Conservation (phyloP, 306 rosid genomes). For the Medicago ruthenica region DNA sequence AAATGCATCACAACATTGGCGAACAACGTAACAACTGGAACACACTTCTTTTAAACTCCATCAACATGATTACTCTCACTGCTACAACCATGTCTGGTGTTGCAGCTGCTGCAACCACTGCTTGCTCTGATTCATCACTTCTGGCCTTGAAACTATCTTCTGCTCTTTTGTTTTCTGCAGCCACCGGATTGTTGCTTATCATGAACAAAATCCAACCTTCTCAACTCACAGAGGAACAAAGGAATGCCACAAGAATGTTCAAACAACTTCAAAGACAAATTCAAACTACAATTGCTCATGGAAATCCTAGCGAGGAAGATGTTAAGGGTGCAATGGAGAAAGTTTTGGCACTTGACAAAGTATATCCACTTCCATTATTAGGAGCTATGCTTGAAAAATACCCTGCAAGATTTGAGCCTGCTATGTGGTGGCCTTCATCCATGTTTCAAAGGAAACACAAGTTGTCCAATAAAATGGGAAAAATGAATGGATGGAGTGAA, state of each 20-base stretch:
- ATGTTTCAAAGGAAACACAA: conserved; percentile 2
- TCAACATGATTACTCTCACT: conserved; percentile 76
- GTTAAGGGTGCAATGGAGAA: conserved; percentile 56
- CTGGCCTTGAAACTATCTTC: conserved; percentile 65
- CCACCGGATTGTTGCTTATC: conserved; percentile 62
- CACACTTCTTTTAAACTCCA: conserved; percentile 65
- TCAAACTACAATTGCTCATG: conserved; percentile 44
- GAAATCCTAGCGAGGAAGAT: conserved; percentile 49
- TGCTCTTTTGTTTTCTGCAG: conserved; percentile 62
- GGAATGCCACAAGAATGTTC: conserved; percentile 72
- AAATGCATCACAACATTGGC: conserved; percentile 72
- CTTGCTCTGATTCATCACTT: no score
- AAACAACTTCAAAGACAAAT: conserved; percentile 55
- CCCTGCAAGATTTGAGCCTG: conserved; percentile 64
- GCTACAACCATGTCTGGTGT: conserved; percentile 70
- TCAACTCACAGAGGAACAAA: conserved; percentile 83
- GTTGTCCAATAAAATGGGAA: not conserved
- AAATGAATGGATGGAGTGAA: conserved; percentile 60
- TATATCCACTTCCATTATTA: conserved; percentile 78
- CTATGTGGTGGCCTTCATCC: conserved; percentile 76
- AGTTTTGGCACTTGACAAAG: conserved; percentile 73
- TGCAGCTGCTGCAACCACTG: no score
- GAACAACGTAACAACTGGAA: conserved; percentile 80
- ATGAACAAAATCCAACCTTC: conserved; percentile 87
- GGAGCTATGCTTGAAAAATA: conserved; percentile 85